A percentile compares a stretch with the other conserved stretches of the same genome.
Conservation (phyloP, 306 rosid species). For the Hippophae tibetana region DNA sequence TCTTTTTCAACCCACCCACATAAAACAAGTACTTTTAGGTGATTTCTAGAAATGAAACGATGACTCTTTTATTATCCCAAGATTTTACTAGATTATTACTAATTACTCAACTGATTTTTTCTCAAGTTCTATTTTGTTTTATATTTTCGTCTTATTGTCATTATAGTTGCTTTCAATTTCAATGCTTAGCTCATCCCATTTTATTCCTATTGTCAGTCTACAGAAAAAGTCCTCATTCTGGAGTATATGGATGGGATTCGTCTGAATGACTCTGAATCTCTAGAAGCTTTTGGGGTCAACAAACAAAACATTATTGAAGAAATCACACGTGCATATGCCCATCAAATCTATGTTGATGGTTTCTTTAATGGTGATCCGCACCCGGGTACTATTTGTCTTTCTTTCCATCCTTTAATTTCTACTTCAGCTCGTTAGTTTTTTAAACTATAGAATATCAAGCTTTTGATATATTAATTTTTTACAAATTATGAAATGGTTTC, state of each 20-base stretch:
- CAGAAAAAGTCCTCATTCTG: conserved; percentile 73
- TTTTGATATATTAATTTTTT: too few species aligned
- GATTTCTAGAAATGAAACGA: too few species aligned
- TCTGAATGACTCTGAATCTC: conserved; percentile 62
- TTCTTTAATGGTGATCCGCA: conserved; percentile 98
- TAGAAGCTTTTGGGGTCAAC: conserved; percentile 72
- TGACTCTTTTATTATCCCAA: too few species aligned
- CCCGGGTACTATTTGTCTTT: conserved; percentile 53
- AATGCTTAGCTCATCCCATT: conserved; percentile 17
- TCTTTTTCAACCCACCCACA: too few species aligned
- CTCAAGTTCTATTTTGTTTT: neutral
- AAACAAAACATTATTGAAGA: conserved; percentile 84
- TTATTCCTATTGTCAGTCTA: conserved; percentile 48
- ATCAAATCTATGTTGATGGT: conserved; percentile 94
- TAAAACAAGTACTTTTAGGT: too few species aligned
- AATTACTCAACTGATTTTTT: neutral
- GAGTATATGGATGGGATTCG: conserved; percentile 99
- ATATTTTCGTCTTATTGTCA: neutral
- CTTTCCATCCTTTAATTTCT: neutral
- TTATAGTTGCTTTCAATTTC: too few species aligned
- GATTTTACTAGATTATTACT: neutral
- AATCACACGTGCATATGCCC: conserved; percentile 96
- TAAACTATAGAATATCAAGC: too few species aligned
- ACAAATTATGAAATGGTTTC: conserved; percentile 7
- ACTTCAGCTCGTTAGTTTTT: too few species aligned